These are phyloP conservation scores for Schoenoplectus triqueter DNA, from an alignment of 202 grass and related monocot species.

Conservation along the genomic window DNA sequence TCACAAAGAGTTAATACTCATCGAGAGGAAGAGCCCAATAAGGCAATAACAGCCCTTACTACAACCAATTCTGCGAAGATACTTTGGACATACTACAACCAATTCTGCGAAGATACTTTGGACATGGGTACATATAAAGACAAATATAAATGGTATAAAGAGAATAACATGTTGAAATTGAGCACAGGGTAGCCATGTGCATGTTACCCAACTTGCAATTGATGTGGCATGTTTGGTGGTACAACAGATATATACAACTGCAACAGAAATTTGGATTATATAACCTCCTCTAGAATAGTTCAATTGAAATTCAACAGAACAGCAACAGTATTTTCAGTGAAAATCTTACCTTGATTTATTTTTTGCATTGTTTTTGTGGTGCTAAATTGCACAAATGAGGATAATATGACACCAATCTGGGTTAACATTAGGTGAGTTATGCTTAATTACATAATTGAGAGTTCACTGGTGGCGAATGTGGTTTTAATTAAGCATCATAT, in stretches of 20 bases:
- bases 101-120: neutral
- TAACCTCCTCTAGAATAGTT: conserved; percentile 6
- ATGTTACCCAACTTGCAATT: conserved; percentile 8
- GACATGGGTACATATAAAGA: neutral
- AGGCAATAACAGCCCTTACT: neutral
- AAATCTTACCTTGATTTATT: neutral
- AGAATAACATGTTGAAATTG: neutral
- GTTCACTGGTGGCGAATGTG: neutral
- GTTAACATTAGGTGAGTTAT: neutral
- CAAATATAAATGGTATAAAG: neutral
- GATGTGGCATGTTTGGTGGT: neutral
- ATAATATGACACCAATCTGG: neutral
- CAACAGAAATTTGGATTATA: no score
- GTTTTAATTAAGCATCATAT: neutral
- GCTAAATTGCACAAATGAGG: conserved; percentile 8
- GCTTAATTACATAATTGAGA: neutral
- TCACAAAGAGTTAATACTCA: neutral
- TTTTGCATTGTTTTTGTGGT: neutral
- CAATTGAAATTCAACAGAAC: neutral
- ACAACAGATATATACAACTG: neutral
- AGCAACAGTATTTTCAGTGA: conserved; percentile 6
- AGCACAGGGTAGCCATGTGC: neutral
- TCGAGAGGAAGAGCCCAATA: neutral
- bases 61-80: neutral
- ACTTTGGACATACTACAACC: neutral